Percentiles rank a stretch among this genome's conserved stretches.
phyloP scores from a whole-genome alignment of 148 eudicot genomes.

The Rhododendron vialii region DNA sequence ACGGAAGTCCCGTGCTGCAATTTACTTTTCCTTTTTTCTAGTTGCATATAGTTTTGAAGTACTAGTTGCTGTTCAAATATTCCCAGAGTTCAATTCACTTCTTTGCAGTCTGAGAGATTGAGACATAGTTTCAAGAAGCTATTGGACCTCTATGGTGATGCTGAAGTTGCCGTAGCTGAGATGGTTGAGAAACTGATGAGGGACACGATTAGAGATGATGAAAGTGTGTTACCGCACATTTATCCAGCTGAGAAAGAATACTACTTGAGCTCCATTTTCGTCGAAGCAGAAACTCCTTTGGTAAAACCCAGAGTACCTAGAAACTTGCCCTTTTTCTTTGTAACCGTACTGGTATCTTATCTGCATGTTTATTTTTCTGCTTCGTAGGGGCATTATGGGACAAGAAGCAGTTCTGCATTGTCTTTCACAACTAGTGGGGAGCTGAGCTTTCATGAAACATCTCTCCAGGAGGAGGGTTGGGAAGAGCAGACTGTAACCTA shows the following conservation, averaged over 20 bases:
- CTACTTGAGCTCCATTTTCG: conserved; percentile 65
- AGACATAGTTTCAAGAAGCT: conserved; percentile 41
- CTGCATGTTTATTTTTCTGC: background rate
- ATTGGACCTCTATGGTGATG: conserved; percentile 22
- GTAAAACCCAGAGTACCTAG: conserved; percentile 21
- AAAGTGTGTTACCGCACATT: conserved; percentile 44
- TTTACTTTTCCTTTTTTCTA: background rate
- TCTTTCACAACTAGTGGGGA: conserved; percentile 40
- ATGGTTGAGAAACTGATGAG: conserved; percentile 61
- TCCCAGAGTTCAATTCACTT: background rate
- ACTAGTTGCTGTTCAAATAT: background rate
- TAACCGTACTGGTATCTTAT: background rate
- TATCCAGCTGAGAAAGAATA: conserved; percentile 43
- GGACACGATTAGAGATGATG: conserved; percentile 55
- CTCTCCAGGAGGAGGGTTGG: conserved; percentile 57
- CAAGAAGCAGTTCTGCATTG: conserved; percentile 67
- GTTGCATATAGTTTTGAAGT: background rate
- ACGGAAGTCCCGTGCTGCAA: background rate
- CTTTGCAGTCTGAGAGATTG: conserved; percentile 57
- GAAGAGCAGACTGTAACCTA: conserved; percentile 44
- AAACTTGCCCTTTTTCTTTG: background rate
- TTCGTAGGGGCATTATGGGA: conserved; percentile 71
- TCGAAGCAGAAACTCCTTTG: conserved; percentile 44
- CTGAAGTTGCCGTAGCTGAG: conserved; percentile 34
- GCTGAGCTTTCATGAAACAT: conserved; percentile 54